phyloP scores from a whole-genome alignment of 176 grass and related monocot genomes.

The Phoenix dactylifera region DNA sequence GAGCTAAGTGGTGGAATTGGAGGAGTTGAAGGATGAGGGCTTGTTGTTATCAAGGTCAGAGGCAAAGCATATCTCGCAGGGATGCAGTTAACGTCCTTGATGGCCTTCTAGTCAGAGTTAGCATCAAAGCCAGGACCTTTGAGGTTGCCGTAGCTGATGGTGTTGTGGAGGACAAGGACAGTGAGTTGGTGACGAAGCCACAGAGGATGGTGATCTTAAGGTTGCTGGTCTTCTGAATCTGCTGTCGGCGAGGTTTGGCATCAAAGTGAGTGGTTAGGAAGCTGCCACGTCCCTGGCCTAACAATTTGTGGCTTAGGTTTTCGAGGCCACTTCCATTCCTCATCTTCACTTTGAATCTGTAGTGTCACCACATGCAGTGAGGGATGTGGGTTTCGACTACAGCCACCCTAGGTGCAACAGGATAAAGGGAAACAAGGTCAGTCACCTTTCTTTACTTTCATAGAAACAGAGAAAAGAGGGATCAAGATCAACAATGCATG shows the following conservation, averaged over 20 bases:
- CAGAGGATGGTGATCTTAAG: conserved; percentile 37
- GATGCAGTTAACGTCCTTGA: conserved; percentile 35
- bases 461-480: too few species aligned
- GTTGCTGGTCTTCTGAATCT: conserved; percentile 37
- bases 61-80: conserved; percentile 33
- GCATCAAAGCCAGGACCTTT: neutral
- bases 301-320: too few species aligned
- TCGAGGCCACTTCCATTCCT: too few species aligned
- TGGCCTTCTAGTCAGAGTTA: neutral
- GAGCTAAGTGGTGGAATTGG: neutral
- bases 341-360: too few species aligned
- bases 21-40: neutral
- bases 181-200: conserved; percentile 27
- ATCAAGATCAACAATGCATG: too few species aligned
- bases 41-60: conserved; percentile 12
- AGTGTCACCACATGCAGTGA: too few species aligned
- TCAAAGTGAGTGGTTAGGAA: neutral
- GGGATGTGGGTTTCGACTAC: too few species aligned
- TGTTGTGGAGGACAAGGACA: conserved; percentile 33
- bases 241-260: conserved; percentile 15
- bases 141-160: conserved; percentile 32
- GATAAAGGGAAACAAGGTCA: too few species aligned
- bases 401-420: too few species aligned
- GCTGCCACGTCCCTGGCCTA: neutral
- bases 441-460: too few species aligned